Evolutionary conservation across 2,329 filamentous ascomycete genomes (phyloP).

Genomic region (Aspergillus brunneoviolaceus): DNA sequence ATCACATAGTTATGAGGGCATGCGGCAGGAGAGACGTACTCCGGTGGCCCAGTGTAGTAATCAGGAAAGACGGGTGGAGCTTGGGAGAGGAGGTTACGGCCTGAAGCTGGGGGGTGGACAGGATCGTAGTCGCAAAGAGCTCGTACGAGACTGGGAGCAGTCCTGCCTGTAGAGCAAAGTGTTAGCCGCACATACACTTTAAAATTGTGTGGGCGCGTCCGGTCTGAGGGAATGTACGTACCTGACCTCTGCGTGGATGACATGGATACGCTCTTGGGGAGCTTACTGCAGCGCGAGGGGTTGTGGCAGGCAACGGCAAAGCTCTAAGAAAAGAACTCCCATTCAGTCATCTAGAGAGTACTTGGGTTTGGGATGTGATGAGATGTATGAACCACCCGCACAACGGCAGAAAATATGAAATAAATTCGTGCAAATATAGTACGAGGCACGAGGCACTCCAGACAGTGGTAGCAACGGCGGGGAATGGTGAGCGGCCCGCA

Average conservation of each 20-base stretch:
- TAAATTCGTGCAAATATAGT: not conserved
- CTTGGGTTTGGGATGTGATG: not conserved
- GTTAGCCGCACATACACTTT: conserved; percentile 6
- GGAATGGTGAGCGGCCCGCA: conserved; percentile 16
- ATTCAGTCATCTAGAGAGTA: conserved; percentile 7
- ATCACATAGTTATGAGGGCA: conserved; percentile 61
- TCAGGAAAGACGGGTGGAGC: conserved; percentile 54
- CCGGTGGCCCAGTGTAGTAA: conserved; percentile 33
- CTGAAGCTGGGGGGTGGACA: conserved; percentile 42
- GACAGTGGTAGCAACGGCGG: conserved; percentile 21
- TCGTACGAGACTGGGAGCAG: conserved; percentile 49
- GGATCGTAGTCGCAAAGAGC: conserved; percentile 49
- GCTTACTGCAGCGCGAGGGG: conserved; percentile 15
- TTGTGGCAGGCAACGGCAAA: conserved; percentile 5
- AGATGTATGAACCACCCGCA: not conserved
- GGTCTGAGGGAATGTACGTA: conserved; percentile 21
- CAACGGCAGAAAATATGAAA: not conserved
- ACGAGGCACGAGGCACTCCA: not conserved
- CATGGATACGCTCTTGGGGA: conserved; percentile 28
- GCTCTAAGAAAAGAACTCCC: conserved; percentile 5
- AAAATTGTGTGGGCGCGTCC: not conserved
- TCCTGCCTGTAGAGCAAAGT: conserved; percentile 45
- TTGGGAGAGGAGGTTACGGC: conserved; percentile 59
- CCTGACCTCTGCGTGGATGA: conserved; percentile 34
- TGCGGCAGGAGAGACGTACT: conserved; percentile 42